Conservation (phyloP, 805 yeast species). For the Schizosaccharomyces octosporus region DNA sequence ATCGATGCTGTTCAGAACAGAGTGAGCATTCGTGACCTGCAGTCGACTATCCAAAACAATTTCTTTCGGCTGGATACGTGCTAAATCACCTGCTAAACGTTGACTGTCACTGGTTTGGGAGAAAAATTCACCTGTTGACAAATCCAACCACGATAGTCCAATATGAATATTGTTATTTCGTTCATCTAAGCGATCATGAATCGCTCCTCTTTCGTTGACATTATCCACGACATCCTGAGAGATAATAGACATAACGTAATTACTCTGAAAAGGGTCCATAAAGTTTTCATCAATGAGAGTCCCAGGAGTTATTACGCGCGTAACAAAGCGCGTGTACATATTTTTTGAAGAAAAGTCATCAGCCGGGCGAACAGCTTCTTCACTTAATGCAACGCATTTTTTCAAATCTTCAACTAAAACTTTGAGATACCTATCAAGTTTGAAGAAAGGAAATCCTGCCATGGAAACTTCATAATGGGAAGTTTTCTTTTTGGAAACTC, state of each 20-base stretch:
- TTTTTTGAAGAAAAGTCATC: constrained; percentile 4
- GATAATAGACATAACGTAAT: constrained; percentile 38
- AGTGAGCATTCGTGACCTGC: not conserved
- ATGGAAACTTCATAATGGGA: constrained; percentile 27
- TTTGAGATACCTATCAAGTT: constrained; percentile 47
- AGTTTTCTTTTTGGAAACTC: constrained; percentile 31
- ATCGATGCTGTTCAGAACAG: constrained; percentile 4
- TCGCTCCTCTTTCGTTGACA: not conserved
- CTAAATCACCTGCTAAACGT: constrained; percentile 42
- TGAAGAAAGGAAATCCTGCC: constrained; percentile 74
- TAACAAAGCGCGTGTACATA: constrained; percentile 37
- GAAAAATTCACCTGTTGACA: constrained; percentile 56
- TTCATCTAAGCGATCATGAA: not conserved
- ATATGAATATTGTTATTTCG: constrained; percentile 18
- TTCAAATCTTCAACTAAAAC: constrained; percentile 46
- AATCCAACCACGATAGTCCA: constrained; percentile 74
- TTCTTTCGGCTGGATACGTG: constrained; percentile 64
- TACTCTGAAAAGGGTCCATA: constrained; percentile 44
- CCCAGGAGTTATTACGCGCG: constrained; percentile 75
- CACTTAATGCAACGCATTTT: constrained; percentile 59
- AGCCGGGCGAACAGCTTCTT: constrained; percentile 22
- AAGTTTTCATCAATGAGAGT: constrained; percentile 73
- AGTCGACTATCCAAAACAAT: constrained; percentile 22
- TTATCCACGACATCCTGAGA: constrained; percentile 1
- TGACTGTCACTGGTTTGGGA: constrained; percentile 38